Conservation (phyloP, 164 flowering plant genomes). For the Santalum album region DNA sequence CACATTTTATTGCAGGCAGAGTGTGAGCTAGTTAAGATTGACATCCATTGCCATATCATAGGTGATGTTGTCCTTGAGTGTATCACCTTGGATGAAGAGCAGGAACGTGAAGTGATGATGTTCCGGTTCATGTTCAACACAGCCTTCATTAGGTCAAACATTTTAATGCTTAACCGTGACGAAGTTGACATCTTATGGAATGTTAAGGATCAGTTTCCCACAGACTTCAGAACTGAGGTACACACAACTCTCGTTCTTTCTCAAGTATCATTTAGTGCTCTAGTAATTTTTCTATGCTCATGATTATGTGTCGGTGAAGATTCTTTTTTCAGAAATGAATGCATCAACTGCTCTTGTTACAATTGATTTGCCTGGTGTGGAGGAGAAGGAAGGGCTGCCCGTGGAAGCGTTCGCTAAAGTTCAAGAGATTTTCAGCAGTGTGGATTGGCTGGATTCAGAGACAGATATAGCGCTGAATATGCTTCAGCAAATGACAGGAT, state of each 20-base stretch:
- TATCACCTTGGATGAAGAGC: constrained; percentile 29
- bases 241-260: neutral
- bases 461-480: constrained; percentile 45
- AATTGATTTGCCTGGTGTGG: constrained; percentile 39
- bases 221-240: constrained; percentile 60
- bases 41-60: constrained; percentile 54
- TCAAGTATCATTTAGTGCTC: neutral
- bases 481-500: constrained; percentile 41
- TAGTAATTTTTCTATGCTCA: neutral
- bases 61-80: constrained; percentile 73
- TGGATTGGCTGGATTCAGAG: constrained; percentile 65
- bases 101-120: constrained; percentile 49
- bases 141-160: constrained; percentile 57
- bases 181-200: constrained; percentile 58
- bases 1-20: constrained; percentile 38
- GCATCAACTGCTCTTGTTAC: constrained; percentile 31
- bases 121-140: constrained; percentile 65
- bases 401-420: constrained; percentile 81
- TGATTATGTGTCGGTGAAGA: constrained; percentile 23
- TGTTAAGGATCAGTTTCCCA: constrained; percentile 46
- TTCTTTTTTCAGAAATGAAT: constrained; percentile 57
- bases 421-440: constrained; percentile 66
- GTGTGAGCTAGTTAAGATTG: constrained; percentile 49
- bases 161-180: constrained; percentile 55
- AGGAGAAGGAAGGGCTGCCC: constrained; percentile 83